Base-by-base conservation (phyloP, 2,329 filamentous ascomycete genomes). In the Periconia digitata region DNA sequence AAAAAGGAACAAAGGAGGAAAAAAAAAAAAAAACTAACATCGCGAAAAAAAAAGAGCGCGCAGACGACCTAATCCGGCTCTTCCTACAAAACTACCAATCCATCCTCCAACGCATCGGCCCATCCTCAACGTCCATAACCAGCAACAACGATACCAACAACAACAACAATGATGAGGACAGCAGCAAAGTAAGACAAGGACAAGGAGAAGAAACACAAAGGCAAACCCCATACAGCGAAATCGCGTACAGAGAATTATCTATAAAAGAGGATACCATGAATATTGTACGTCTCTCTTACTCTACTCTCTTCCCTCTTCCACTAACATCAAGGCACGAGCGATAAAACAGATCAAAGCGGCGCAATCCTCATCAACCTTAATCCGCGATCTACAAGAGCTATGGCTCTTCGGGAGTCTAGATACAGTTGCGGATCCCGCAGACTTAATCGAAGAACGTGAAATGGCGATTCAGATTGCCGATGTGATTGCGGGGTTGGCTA, bases 341-440 rank as follows among this genome's bases (percentile, higher is more conserved):
- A 12, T 32, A 15, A 16, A 17, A 32, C 18, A 63, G 82, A 79
- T 85, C 53, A 79, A 81, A 47, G 78, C 81, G 1, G 79, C 80
- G 13, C 84, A 87, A 70, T 83, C 86, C 46, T 73, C 85, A 10
- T 75, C 85, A 49, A 76, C 78, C 12, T 66, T 87, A 13, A 84
- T 82, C 21, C 78, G 84, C 18, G 76, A 79, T 21, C 74, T 87
- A 70, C 85, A 87, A 62, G 84, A 87, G 62, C 74, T 83, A 18
- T 87, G 85, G 85, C 72, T 86, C 6, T 86, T 85, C 58, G 85
- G 85, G 3, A 81, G 82, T 48, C 73, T 87, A 37, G 77, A 85
- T 47, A 85, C 82, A 0, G 63, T 85, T 1, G 53, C 58, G 23
- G 58, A 68, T 24, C 51, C 56, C 6, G 54, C 53, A 18, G 66